Percentiles rank a stretch among this genome's conserved stretches.
These are phyloP conservation scores for Fusarium temperatum DNA, from an alignment of 2,329 filamentous ascomycete genomes.

Conservation along the genomic window DNA sequence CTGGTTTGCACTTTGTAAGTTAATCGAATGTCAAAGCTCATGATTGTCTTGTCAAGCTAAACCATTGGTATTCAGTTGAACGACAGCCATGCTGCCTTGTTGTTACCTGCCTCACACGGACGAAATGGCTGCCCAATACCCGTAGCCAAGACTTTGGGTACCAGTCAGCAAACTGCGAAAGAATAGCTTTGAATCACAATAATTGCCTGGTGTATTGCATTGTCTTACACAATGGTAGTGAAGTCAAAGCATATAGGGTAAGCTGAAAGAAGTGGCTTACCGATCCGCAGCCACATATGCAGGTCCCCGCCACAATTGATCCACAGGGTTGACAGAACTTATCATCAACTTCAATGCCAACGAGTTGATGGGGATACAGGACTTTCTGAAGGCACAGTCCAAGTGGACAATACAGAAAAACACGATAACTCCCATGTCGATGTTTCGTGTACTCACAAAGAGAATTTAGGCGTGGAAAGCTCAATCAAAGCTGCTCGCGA, in stretches of 20 bases:
- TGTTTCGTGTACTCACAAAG: slow-evolving; percentile 1
- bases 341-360: slow-evolving; percentile 37
- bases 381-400: slow-evolving; percentile 20
- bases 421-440: neutral
- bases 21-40: slow-evolving; percentile 5
- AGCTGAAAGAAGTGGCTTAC: slow-evolving; percentile 18
- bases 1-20: neutral
- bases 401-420: slow-evolving; percentile 15
- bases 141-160: neutral
- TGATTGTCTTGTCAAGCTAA: neutral
- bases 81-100: neutral
- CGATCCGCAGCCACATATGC: slow-evolving; percentile 17
- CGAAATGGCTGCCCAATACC: neutral
- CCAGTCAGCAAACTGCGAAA: neutral
- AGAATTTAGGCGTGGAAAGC: slow-evolving; percentile 2
- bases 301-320: slow-evolving; percentile 32
- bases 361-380: slow-evolving; percentile 15
- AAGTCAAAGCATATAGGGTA: slow-evolving; percentile 1
- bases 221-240: neutral
- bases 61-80: neutral
- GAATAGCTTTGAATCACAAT: neutral
- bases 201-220: neutral
- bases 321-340: slow-evolving; percentile 40
- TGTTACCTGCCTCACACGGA: neutral
- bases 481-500: slow-evolving; percentile 30